Conservation (phyloP, 163 green algal genomes). For the Chlorella variabilis region DNA sequence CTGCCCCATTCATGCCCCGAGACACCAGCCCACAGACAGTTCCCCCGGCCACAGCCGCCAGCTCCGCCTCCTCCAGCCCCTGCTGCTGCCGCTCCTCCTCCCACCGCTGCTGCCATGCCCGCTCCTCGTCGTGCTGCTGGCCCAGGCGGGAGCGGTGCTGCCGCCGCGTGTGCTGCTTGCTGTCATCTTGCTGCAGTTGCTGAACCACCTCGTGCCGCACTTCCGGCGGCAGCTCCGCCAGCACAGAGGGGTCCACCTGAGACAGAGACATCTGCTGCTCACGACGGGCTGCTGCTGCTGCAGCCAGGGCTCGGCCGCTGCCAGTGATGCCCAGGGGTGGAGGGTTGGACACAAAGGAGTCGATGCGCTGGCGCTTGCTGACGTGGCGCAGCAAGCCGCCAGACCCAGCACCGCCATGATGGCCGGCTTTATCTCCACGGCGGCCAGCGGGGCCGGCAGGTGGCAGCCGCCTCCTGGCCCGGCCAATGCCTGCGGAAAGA, state of each 20-base stretch:
- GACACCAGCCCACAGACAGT: neutral
- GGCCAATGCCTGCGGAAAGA: constrained; percentile 11
- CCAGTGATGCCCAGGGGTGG: neutral
- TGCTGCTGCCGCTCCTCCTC: neutral
- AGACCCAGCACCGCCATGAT: neutral
- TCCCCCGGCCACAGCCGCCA: neutral
- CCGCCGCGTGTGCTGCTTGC: neutral
- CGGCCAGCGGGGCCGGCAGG: neutral
- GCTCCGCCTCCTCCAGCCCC: neutral
- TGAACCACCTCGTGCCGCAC: constrained; percentile 51
- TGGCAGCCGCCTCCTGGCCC: neutral
- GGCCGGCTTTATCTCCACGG: neutral
- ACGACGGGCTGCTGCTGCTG: constrained; percentile 8
- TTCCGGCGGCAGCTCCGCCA: constrained; percentile 62
- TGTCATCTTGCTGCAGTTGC: constrained; percentile 5
- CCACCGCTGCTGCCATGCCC: constrained; percentile 3
- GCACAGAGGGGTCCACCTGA: constrained; percentile 60
- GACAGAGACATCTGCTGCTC: constrained; percentile 29
- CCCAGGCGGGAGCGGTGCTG: neutral
- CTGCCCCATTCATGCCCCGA: neutral
- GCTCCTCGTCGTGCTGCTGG: neutral
- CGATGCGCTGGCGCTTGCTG: constrained; percentile 27
- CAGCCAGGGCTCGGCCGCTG: neutral
- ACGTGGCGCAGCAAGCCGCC: neutral
- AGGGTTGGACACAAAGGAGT: constrained; percentile 2